phyloP scores from a whole-genome alignment of 1,139 yeast genomes.

The Suhomyces chickasaworum region DNA sequence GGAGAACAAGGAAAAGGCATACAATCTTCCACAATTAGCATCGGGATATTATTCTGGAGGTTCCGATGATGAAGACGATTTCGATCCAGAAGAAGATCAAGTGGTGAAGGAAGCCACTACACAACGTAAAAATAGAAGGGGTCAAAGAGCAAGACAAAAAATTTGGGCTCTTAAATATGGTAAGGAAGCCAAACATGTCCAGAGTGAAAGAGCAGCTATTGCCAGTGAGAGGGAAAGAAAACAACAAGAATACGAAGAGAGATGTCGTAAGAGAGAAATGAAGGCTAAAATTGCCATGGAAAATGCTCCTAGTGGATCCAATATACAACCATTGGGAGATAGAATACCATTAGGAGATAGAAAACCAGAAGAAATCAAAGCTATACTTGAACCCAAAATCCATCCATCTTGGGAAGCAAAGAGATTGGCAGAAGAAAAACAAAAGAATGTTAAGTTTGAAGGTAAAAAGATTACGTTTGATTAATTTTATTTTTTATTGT shows the following conservation, averaged over 20 bases:
- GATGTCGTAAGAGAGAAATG: slow-evolving; percentile 65
- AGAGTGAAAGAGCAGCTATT: slow-evolving; percentile 57
- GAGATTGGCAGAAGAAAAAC: slow-evolving; percentile 65
- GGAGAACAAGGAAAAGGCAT: slow-evolving; percentile 17
- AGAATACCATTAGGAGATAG: slow-evolving; percentile 38
- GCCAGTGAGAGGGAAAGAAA: slow-evolving; percentile 58
- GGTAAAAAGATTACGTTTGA: slow-evolving; percentile 86
- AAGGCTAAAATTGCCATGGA: slow-evolving; percentile 41
- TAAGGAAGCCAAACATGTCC: slow-evolving; percentile 75
- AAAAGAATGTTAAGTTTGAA: slow-evolving; percentile 64
- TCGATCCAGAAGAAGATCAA: slow-evolving; percentile 56
- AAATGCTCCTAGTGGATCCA: slow-evolving; percentile 22
- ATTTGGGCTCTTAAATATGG: slow-evolving; percentile 96
- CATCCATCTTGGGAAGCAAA: slow-evolving; percentile 99
- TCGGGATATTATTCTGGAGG: slow-evolving; percentile 83
- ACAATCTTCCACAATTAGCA: slow-evolving; percentile 67
- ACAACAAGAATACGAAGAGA: slow-evolving; percentile 69
- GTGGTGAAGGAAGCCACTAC: slow-evolving; percentile 57
- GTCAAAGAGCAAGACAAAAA: slow-evolving; percentile 95
- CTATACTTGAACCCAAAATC: slow-evolving; percentile 26
- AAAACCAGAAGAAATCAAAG: slow-evolving; percentile 17
- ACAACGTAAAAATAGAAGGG: slow-evolving; percentile 83
- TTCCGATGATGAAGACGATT: slow-evolving; percentile 57
- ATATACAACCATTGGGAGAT: slow-evolving; percentile 41
- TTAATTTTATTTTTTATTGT: slow-evolving; percentile 18